Evolutionary conservation across 495 filamentous ascomycete genomes (phyloP).

Genomic region (Penicillium lividum): DNA sequence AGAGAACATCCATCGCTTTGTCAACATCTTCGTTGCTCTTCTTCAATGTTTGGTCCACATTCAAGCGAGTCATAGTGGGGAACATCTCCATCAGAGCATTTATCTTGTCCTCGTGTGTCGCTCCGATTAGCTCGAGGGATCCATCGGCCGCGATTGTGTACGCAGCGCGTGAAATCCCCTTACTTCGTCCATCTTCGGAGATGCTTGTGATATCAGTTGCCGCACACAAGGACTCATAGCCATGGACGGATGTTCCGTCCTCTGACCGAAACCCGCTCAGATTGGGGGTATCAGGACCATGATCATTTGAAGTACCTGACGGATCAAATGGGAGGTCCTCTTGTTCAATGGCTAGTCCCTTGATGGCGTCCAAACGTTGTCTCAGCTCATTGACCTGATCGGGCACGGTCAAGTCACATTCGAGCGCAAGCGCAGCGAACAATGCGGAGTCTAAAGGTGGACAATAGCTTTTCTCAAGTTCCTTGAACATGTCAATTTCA

Average conservation of each 20-base stretch:
- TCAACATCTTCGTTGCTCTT: constrained; percentile 62
- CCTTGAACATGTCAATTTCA: constrained; percentile 23
- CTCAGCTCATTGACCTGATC: constrained; percentile 54
- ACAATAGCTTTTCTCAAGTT: constrained; percentile 55
- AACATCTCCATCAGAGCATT: constrained; percentile 67
- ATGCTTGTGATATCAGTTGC: constrained; percentile 48
- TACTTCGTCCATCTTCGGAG: constrained; percentile 7
- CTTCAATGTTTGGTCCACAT: constrained; percentile 63
- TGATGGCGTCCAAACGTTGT: constrained; percentile 57
- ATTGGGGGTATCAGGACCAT: constrained; percentile 21
- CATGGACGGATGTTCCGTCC: constrained; percentile 7
- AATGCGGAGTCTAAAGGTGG: constrained; percentile 64
- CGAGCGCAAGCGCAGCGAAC: constrained; percentile 63
- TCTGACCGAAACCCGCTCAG: constrained; percentile 7
- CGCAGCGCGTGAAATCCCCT: constrained; percentile 10
- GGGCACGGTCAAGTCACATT: constrained; percentile 58
- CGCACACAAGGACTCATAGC: not conserved
- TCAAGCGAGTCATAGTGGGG: constrained; percentile 59
- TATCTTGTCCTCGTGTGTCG: constrained; percentile 58
- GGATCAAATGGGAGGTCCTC: constrained; percentile 75
- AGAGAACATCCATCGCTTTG: constrained; percentile 76
- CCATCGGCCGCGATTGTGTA: constrained; percentile 39
- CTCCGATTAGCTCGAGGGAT: constrained; percentile 43
- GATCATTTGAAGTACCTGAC: constrained; percentile 54
- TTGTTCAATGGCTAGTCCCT: constrained; percentile 60